These are phyloP conservation scores for Penicillium freii DNA, from an alignment of 2,329 filamentous ascomycete species.

Conservation along the genomic window DNA sequence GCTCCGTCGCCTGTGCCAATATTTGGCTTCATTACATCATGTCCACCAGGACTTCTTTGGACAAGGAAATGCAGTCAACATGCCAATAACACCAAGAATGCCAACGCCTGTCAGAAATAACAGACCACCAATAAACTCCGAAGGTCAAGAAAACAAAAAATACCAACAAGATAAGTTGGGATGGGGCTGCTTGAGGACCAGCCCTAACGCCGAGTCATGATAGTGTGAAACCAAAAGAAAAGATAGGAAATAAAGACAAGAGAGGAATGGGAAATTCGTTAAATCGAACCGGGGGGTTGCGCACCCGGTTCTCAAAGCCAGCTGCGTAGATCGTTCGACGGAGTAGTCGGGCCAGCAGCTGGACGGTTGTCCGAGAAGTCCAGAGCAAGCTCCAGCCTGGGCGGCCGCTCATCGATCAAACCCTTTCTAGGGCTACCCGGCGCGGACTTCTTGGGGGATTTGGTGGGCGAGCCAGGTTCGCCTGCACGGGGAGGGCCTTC, in stretches of 20 bases:
- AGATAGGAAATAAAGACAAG: slow-evolving; percentile 15
- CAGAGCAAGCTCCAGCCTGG: slow-evolving; percentile 56
- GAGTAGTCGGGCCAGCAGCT: slow-evolving; percentile 20
- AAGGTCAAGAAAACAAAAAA: slow-evolving; percentile 10
- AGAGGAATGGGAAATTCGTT: slow-evolving; percentile 14
- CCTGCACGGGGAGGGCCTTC: slow-evolving; percentile 45
- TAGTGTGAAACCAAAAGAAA: slow-evolving; percentile 14
- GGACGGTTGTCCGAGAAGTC: slow-evolving; percentile 29
- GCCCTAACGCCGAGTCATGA: slow-evolving; percentile 29
- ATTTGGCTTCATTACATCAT: slow-evolving; percentile 26
- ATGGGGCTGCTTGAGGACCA: slow-evolving; percentile 4
- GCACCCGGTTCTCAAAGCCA: slow-evolving; percentile 35
- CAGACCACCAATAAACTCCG: slow-evolving; percentile 13
- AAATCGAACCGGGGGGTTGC: slow-evolving; percentile 1
- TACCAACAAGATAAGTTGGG: slow-evolving; percentile 8
- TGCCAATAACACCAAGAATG: slow-evolving; percentile 24
- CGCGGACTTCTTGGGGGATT: slow-evolving; percentile 49
- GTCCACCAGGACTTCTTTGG: slow-evolving; percentile 18
- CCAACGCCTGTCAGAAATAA: slow-evolving; percentile 19
- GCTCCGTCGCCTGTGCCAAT: slow-evolving; percentile 19
- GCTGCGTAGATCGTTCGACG: slow-evolving; percentile 33
- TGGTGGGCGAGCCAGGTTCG: slow-evolving; percentile 40
- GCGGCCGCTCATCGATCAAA: slow-evolving; percentile 51
- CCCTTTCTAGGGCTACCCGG: slow-evolving; percentile 46
- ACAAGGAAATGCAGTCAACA: slow-evolving; percentile 13